Evolutionary conservation across 495 filamentous ascomycete genomes (phyloP).

Genomic region (Annulohypoxylon moriforme): DNA sequence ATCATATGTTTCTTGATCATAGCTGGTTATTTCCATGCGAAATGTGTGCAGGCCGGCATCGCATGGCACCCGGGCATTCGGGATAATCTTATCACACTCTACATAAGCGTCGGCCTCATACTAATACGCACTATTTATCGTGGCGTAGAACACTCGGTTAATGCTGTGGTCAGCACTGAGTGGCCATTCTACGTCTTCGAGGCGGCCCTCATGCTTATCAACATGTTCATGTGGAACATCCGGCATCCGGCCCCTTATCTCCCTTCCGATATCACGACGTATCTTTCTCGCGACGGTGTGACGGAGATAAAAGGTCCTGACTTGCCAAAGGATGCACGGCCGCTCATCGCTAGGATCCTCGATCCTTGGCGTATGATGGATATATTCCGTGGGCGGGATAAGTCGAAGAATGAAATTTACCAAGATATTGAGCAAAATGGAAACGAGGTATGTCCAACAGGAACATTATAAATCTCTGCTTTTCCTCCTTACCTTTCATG

Average conservation of each 20-base stretch:
- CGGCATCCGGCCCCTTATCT: slow-evolving; percentile 8
- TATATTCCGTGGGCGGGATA: not conserved
- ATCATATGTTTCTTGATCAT: not conserved
- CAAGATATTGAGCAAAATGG: not conserved
- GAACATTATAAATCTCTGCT: too few relatives aligned
- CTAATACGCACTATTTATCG: slow-evolving; percentile 1
- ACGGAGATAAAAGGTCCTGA: not conserved
- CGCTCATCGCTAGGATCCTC: not conserved
- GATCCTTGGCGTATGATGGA: not conserved
- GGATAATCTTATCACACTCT: not conserved
- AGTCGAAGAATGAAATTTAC: not conserved
- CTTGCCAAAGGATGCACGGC: not conserved
- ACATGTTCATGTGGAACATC: slow-evolving; percentile 10
- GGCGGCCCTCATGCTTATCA: slow-evolving; percentile 10
- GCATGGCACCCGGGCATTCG: not conserved
- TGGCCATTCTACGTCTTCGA: slow-evolving; percentile 19
- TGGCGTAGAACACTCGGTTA: not conserved
- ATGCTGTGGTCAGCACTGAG: not conserved
- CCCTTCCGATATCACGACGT: slow-evolving; percentile 6
- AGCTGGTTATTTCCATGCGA: not conserved
- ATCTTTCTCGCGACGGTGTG: not conserved
- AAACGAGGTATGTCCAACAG: not conserved
- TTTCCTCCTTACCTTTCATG: too few relatives aligned
- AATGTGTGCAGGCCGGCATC: not conserved
- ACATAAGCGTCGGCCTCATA: slow-evolving; percentile 8